Conservation (phyloP, 2,329 filamentous ascomycete genomes). For the Aspergillus sp. region DNA sequence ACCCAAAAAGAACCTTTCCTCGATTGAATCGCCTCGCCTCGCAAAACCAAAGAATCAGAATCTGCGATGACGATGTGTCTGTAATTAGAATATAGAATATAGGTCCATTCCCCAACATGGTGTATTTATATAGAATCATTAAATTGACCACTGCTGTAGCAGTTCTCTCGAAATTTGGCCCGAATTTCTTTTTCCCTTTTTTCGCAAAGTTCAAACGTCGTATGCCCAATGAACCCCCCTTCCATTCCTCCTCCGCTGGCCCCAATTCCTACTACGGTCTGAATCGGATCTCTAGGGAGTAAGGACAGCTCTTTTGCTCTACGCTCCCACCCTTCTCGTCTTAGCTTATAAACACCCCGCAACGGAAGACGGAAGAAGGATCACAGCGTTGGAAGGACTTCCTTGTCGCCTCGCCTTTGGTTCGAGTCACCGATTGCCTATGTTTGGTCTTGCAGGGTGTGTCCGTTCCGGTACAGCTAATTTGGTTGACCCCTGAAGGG, state of each 20-base stretch:
- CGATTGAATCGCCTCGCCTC: constrained; percentile 7
- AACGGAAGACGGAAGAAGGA: constrained; percentile 3
- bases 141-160: background rate
- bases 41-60: background rate
- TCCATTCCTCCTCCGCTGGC: background rate
- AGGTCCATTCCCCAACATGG: background rate
- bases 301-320: background rate
- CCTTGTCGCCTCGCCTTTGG: background rate
- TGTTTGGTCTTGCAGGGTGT: background rate
- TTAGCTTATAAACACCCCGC: background rate
- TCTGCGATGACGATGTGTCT: constrained; percentile 1
- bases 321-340: background rate
- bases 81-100: background rate
- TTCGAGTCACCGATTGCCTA: background rate
- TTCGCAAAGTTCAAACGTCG: too few relatives aligned
- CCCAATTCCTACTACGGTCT: background rate
- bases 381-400: background rate
- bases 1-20: constrained; percentile 9
- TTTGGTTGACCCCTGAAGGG: constrained; percentile 4
- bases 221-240: background rate
- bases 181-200: too few relatives aligned
- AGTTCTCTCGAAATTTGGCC: background rate
- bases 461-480: constrained; percentile 4
- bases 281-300: background rate
- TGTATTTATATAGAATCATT: background rate